These are phyloP conservation scores for Kalmusia sp. DNA, from an alignment of 2,329 filamentous ascomycete genomes.

Conservation along the genomic window DNA sequence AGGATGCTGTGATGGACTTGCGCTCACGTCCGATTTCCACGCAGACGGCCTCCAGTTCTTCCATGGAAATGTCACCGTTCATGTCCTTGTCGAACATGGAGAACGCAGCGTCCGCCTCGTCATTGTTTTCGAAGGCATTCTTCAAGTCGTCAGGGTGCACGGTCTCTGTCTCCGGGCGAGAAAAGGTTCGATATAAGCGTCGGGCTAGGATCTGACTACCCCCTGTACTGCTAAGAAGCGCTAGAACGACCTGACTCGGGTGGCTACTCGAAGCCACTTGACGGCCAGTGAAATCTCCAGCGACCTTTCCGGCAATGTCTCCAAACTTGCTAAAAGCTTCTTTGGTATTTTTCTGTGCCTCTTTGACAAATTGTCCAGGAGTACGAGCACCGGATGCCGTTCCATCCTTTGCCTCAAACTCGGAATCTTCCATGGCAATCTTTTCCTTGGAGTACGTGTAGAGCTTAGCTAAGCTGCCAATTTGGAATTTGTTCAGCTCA, in stretches of 20 bases:
- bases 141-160: constrained; percentile 80
- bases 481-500: constrained; percentile 90
- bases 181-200: constrained; percentile 86
- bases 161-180: constrained; percentile 75
- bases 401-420: constrained; percentile 64
- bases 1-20: constrained; percentile 91
- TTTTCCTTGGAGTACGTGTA: constrained; percentile 70
- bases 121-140: constrained; percentile 77
- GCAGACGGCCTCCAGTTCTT: constrained; percentile 90
- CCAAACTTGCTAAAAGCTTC: constrained; percentile 81
- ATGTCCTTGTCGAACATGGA: constrained; percentile 94
- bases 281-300: constrained; percentile 89
- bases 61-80: constrained; percentile 95
- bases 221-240: constrained; percentile 73
- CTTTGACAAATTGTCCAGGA: constrained; percentile 73
- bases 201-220: constrained; percentile 86
- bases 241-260: constrained; percentile 82
- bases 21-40: constrained; percentile 94
- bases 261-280: constrained; percentile 72
- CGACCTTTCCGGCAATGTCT: constrained; percentile 83
- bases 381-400: constrained; percentile 71
- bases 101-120: constrained; percentile 90
- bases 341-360: constrained; percentile 75
- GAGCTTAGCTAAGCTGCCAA: constrained; percentile 70
- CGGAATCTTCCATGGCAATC: constrained; percentile 75